phyloP scores from a whole-genome alignment of 2,329 filamentous ascomycete species.

The Plectosphaerella sp. region DNA sequence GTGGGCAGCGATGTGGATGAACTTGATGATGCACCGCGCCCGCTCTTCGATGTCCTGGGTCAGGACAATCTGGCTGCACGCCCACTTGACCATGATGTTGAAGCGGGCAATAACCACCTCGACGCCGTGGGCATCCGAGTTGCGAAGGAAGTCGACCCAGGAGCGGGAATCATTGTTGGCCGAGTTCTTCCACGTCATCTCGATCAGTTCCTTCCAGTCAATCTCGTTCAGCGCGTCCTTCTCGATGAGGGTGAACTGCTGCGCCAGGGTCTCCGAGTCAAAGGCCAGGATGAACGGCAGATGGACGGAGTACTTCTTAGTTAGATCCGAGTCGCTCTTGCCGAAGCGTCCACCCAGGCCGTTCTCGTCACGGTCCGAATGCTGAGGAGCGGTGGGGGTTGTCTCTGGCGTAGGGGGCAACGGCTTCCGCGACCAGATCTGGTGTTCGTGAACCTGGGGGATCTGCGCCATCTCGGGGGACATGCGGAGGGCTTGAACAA shows the following conservation, averaged over 20 bases:
- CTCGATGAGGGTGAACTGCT: conserved; percentile 81
- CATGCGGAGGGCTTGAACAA: conserved; percentile 41
- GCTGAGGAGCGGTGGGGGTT: conserved; percentile 37
- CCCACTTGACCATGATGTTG: conserved; percentile 87
- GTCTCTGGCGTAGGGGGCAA: conserved; percentile 44
- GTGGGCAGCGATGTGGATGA: conserved; percentile 74
- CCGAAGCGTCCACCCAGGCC: conserved; percentile 5
- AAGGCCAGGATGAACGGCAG: conserved; percentile 78
- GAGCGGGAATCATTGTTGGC: conserved; percentile 62
- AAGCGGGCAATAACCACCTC: conserved; percentile 83
- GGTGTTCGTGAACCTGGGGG: conserved; percentile 34
- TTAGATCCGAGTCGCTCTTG: conserved; percentile 18
- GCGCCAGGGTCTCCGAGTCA: conserved; percentile 71
- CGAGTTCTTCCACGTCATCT: conserved; percentile 75
- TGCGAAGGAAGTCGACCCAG: conserved; percentile 77
- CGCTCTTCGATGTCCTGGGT: conserved; percentile 69
- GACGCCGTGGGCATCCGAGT: conserved; percentile 68
- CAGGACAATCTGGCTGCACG: conserved; percentile 72
- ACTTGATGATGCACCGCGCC: conserved; percentile 73
- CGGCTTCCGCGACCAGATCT: conserved; percentile 38
- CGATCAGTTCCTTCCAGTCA: conserved; percentile 82
- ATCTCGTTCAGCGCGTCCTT: conserved; percentile 83
- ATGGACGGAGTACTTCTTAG: conserved; percentile 49
- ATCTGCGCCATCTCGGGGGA: conserved; percentile 31
- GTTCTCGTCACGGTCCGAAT: conserved; percentile 23